Base-by-base conservation (phyloP, 2,329 filamentous ascomycete species). In the Aspergillus sp. region DNA sequence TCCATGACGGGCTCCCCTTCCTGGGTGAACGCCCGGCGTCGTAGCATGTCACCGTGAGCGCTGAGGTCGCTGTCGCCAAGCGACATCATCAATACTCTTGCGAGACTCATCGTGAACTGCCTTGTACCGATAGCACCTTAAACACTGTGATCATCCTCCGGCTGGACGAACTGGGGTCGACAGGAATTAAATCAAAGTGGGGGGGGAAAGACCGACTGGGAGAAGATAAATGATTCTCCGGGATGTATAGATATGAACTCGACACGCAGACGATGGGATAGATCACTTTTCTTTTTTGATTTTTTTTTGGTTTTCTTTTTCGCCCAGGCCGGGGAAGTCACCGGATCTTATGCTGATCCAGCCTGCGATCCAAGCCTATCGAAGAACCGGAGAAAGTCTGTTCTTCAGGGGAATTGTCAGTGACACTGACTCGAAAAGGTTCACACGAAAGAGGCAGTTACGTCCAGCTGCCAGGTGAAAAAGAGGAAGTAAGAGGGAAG, bases 1-100 rank as follows among this genome's bases (percentile, higher is more conserved):
- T 60, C 56, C 39, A 54, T 32, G 47, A 53, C 41, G 6, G 49
- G 44, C 22, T 57, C 44, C 1, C 49, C 50, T 32, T 49, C 46
- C 7, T 52, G 5, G 20, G 22, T 20, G 2, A 39, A 22, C 4
- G 37, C 37, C 9, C 37, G 37, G 37, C 15, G 19, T 19, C 10
- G n/a, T 12, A 39, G 17, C 17, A 20, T 19, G 4, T 39, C 15
- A 20, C 37, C 37, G 19, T 39, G 37, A 9, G 17, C 7, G 15
- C 7, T 20, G 19, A 12, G 15, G 37, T 39, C 9, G 37, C 17
- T 19, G n/a, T 12, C 37, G 17, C 15, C 15, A 17, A 39, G 19
- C 37, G 37, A 19, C 17, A 19, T 20, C 37, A 39, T 20, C 37
- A 39, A 19, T 19, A 39, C 37, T 22, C 22, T 39, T 19, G 19